A percentile compares a stretch with the other conserved stretches of the same genome.
Conservation (phyloP, 2,329 filamentous ascomycete species). For the Colletotrichum tropicale region DNA sequence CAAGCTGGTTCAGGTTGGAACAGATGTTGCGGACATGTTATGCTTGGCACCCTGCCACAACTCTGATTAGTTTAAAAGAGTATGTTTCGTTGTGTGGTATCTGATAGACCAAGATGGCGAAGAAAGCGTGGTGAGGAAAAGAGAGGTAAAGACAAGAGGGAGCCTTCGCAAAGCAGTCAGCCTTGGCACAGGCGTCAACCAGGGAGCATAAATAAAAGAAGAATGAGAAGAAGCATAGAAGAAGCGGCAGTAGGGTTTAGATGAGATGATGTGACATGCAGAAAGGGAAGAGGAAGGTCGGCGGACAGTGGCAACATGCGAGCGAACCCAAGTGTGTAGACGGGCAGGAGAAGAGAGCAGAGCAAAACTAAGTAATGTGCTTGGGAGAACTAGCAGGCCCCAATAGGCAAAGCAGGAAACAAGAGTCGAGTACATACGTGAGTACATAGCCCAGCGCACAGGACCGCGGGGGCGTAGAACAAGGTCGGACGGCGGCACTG, state of each 20-base stretch:
- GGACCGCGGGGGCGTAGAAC: neutral
- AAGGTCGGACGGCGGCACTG: neutral
- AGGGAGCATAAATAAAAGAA: neutral
- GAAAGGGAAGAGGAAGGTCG: neutral
- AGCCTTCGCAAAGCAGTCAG: neutral
- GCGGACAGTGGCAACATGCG: constrained; percentile 7
- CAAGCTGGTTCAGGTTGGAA: neutral
- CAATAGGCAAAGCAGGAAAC: neutral
- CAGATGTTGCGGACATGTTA: neutral
- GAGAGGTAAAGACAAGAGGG: neutral
- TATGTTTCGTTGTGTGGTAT: neutral
- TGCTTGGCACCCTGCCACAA: neutral
- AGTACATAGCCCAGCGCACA: neutral
- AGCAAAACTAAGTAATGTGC: neutral
- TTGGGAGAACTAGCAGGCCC: neutral
- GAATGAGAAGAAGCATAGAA: neutral
- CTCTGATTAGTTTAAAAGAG: neutral
- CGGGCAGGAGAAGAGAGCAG: neutral
- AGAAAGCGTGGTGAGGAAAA: neutral
- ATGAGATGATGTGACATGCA: neutral
- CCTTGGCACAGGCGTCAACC: neutral
- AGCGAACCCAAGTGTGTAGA: neutral
- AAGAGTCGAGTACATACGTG: neutral
- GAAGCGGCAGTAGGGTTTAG: neutral
- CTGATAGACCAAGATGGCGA: neutral